phyloP scores from a whole-genome alignment of 2,329 filamentous ascomycete species.

The Colletotrichum neosansevieriae region DNA sequence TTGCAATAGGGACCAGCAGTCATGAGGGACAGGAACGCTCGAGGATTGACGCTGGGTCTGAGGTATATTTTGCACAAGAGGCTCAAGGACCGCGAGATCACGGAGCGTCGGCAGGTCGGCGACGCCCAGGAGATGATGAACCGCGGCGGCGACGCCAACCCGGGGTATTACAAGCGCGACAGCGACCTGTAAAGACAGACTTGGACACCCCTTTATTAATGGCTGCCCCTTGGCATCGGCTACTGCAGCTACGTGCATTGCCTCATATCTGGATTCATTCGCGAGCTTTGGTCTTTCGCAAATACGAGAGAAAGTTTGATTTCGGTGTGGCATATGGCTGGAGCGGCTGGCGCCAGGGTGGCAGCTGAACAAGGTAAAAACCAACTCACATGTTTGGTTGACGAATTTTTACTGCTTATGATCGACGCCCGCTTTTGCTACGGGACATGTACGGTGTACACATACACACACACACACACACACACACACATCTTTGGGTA shows the following conservation, averaged over 20 bases:
- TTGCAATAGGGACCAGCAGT: conserved; percentile 94
- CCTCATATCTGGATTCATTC: not conserved
- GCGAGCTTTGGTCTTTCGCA: not conserved
- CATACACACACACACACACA: not conserved
- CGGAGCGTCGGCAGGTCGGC: conserved; percentile 89
- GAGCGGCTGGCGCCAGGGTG: not conserved
- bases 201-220: conserved; percentile 11
- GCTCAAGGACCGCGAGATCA: conserved; percentile 79
- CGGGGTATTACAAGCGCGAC: conserved; percentile 46
- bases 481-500: conserved; percentile 17
- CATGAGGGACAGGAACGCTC: conserved; percentile 78
- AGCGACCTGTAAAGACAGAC: conserved; percentile 49
- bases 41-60: conserved; percentile 74
- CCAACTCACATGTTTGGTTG: conserved; percentile 17
- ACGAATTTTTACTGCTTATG: conserved; percentile 1
- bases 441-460: conserved; percentile 2
- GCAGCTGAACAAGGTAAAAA: conserved; percentile 13
- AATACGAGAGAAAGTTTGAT: not conserved
- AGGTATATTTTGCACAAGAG: conserved; percentile 74
- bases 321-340: not conserved
- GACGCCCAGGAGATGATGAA: conserved; percentile 85
- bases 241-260: not conserved
- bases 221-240: not conserved
- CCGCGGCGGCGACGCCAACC: conserved; percentile 49
- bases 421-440: not conserved